phyloP scores from a whole-genome alignment of 192 early-diverging fungal species.

The Coemansia furcata region DNA sequence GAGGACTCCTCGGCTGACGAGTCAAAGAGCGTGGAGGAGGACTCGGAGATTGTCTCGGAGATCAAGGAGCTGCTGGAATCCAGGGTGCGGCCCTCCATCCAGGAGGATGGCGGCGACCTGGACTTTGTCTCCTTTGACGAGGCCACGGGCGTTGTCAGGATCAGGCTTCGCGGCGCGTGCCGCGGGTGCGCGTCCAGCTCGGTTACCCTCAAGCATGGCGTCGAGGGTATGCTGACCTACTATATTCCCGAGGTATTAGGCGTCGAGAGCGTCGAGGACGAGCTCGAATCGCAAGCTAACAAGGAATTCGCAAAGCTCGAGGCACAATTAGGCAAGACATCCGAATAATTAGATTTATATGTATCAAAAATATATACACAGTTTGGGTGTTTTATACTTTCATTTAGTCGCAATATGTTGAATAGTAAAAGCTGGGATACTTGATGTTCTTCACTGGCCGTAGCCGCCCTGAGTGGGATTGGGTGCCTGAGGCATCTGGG shows the following conservation, averaged over 20 bases:
- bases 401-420: background rate
- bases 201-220: constrained; percentile 96
- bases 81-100: constrained; percentile 91
- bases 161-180: constrained; percentile 94
- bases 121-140: constrained; percentile 89
- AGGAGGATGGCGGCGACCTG: constrained; percentile 99
- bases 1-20: constrained; percentile 43
- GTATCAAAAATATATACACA: background rate
- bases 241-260: constrained; percentile 92
- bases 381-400: background rate
- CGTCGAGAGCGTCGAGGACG: constrained; percentile 88
- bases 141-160: constrained; percentile 78
- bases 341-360: background rate
- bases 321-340: constrained; percentile 14
- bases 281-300: constrained; percentile 70
- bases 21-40: constrained; percentile 56
- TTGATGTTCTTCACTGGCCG: background rate
- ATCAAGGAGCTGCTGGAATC: constrained; percentile 98
- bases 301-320: constrained; percentile 94
- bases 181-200: constrained; percentile 85
- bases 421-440: background rate
- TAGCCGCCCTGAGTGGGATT: background rate
- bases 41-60: constrained; percentile 93
- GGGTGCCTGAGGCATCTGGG: background rate
- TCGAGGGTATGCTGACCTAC: constrained; percentile 99